Percentiles rank a stretch among this genome's conserved stretches.
Evolutionary conservation across 805 yeast species (phyloP).

Genomic region (Starmera amethionina): DNA sequence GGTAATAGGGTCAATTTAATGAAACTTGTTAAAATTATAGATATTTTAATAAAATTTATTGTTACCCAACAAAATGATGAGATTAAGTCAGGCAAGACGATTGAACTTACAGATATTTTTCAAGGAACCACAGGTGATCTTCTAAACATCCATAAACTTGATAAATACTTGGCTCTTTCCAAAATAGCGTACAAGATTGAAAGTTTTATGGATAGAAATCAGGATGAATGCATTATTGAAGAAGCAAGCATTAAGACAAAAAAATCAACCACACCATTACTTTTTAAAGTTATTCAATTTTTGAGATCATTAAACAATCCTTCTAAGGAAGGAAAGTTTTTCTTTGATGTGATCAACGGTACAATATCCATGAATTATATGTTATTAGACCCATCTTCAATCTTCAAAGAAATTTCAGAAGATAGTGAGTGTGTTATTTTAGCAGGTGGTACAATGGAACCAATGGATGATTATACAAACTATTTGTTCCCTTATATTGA

Average conservation of each 20-base stretch:
- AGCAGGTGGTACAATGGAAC: conserved; percentile 97
- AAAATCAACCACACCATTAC: conserved; percentile 30
- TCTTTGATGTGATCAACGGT: conserved; percentile 37
- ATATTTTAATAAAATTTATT: conserved; percentile 40
- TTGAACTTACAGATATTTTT: conserved; percentile 45
- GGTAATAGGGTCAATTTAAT: conserved; percentile 62
- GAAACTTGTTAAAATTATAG: conserved; percentile 51
- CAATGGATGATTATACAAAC: conserved; percentile 60
- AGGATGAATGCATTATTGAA: no score
- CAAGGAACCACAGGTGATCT: conserved; percentile 53
- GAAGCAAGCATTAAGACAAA: not conserved
- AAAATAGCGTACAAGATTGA: conserved; percentile 83
- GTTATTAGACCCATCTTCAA: conserved; percentile 68
- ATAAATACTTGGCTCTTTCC: conserved; percentile 50
- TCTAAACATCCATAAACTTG: conserved; percentile 59
- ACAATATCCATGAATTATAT: conserved; percentile 46
- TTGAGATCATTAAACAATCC: conserved; percentile 62
- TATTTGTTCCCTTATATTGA: conserved; percentile 54
- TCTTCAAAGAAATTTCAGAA: conserved; percentile 56
- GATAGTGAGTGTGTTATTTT: conserved; percentile 60
- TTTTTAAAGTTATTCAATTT: conserved; percentile 60
- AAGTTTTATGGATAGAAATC: conserved; percentile 39
- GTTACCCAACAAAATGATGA: conserved; percentile 18
- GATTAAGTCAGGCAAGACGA: conserved; percentile 41
- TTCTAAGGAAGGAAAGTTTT: conserved; percentile 68